phyloP scores from a whole-genome alignment of 306 rosid species.

The Gynostemma pentaphyllum region DNA sequence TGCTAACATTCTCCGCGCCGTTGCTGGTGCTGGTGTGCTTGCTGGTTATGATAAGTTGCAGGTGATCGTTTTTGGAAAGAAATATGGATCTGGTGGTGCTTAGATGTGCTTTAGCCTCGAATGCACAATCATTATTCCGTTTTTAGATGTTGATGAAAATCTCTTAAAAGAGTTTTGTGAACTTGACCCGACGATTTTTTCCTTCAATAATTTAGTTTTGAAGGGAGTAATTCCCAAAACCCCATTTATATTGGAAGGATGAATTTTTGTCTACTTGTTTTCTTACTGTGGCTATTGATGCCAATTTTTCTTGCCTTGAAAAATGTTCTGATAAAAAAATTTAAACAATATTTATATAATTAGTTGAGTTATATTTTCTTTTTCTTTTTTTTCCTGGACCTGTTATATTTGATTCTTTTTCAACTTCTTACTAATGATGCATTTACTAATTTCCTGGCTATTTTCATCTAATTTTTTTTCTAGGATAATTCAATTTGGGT shows the following conservation, averaged over 20 bases:
- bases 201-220: slow-evolving; percentile 52
- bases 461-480: no score
- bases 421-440: no score
- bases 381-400: no score
- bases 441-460: no score
- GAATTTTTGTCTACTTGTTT: no score
- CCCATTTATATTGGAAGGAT: slow-evolving; percentile 18
- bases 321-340: no score
- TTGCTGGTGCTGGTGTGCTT: slow-evolving; percentile 96
- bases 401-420: no score
- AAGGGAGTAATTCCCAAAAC: slow-evolving; percentile 53
- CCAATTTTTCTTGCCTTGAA: no score
- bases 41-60: slow-evolving; percentile 87
- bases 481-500: no score
- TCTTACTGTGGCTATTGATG: no score
- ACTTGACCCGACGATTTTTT: slow-evolving; percentile 46
- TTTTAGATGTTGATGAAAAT: slow-evolving; percentile 81
- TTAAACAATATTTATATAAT: no score
- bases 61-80: slow-evolving; percentile 70
- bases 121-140: not conserved
- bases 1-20: slow-evolving; percentile 82
- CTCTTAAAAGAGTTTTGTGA: slow-evolving; percentile 31
- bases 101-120: not conserved
- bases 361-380: no score
- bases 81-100: slow-evolving; percentile 73